Percentiles rank a stretch among this genome's conserved stretches.
phyloP scores from a whole-genome alignment of 768 basidiomycete species.

The Lactifluus rugatus region DNA sequence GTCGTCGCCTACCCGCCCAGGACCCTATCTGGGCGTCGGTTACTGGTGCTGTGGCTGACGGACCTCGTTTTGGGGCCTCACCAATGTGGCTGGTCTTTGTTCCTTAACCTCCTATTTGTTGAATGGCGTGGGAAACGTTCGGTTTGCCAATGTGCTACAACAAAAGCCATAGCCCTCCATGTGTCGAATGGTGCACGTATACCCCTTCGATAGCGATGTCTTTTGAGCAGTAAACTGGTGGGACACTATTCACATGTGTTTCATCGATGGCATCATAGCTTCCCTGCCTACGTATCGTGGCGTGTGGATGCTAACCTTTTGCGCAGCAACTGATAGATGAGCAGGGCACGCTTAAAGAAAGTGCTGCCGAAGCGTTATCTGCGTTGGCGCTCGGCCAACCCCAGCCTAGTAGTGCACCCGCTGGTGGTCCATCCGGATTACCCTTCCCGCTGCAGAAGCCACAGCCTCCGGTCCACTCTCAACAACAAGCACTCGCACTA shows the following conservation, averaged over 20 bases:
- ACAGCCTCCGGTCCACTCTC: conserved; percentile 4
- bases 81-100: background rate
- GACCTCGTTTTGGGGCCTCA: background rate
- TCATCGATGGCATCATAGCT: background rate
- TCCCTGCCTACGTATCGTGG: background rate
- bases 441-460: conserved; percentile 12
- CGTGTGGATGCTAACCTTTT: conserved; percentile 6
- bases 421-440: conserved; percentile 14
- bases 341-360: conserved; percentile 23
- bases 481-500: conserved; percentile 13
- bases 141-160: background rate
- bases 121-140: conserved; percentile 9
- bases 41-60: background rate
- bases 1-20: background rate
- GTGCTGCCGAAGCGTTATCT: conserved; percentile 25
- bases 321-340: conserved; percentile 16
- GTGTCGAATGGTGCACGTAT: background rate
- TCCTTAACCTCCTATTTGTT: conserved; percentile 7
- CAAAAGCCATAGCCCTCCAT: background rate
- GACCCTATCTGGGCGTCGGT: background rate
- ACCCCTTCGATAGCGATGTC: background rate
- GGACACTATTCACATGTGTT: background rate
- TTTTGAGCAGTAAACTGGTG: background rate
- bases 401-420: background rate
- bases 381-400: conserved; percentile 23